Percentiles rank a stretch among this genome's conserved stretches.
phyloP scores from a whole-genome alignment of 108 stramenopile species.

The Cyclostephanos invisitatus region DNA sequence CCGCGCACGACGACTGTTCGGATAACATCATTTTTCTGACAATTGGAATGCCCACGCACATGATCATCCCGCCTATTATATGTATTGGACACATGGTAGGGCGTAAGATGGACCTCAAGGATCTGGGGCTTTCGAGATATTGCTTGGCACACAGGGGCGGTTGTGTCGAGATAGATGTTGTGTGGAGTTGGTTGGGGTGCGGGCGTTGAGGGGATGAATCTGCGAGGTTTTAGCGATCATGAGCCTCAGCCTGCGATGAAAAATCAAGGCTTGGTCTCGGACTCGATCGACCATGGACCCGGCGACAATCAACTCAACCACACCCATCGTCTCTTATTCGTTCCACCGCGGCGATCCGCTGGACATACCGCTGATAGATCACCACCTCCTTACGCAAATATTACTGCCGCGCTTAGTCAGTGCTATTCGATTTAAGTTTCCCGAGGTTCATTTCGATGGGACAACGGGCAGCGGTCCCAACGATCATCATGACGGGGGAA shows the following conservation, averaged over 20 bases:
- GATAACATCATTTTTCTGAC: neutral
- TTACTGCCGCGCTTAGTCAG: constrained; percentile 39
- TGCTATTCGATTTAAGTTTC: constrained; percentile 36
- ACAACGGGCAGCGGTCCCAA: constrained; percentile 11
- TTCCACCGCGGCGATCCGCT: constrained; percentile 45
- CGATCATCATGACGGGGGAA: neutral
- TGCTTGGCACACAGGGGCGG: too few species aligned
- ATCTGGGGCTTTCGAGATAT: neutral
- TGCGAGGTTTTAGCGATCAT: too few species aligned
- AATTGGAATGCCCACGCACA: neutral
- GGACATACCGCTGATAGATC: constrained; percentile 49
- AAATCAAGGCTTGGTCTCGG: too few species aligned
- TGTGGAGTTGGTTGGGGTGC: too few species aligned
- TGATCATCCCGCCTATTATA: neutral
- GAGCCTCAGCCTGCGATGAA: too few species aligned
- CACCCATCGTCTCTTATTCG: neutral
- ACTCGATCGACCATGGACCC: neutral
- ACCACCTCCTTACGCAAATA: constrained; percentile 36
- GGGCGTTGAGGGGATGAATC: too few species aligned
- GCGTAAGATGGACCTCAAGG: neutral
- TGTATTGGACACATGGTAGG: neutral
- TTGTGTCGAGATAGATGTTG: too few species aligned
- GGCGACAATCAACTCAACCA: constrained; percentile 3
- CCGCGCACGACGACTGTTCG: neutral
- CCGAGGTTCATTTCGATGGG: constrained; percentile 44